These are phyloP conservation scores for Dujonia santamariae DNA, from an alignment of 1,139 yeast species.

Conservation along the genomic window DNA sequence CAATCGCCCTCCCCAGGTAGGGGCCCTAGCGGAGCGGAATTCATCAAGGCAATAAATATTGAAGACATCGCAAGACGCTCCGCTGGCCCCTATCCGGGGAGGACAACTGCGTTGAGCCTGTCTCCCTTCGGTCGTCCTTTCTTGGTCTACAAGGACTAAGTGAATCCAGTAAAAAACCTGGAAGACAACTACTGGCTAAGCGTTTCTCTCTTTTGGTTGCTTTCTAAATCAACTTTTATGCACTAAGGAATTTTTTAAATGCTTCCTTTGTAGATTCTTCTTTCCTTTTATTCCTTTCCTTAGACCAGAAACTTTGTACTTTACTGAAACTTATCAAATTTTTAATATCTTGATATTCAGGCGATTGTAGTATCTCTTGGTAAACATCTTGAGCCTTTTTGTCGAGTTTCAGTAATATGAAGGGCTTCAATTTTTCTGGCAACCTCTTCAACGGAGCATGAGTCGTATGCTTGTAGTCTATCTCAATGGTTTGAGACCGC, in stretches of 20 bases:
- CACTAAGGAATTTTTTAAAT: conserved; percentile 14
- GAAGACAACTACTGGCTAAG: too few species aligned
- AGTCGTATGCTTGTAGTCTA: conserved; percentile 13
- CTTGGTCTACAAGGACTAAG: too few species aligned
- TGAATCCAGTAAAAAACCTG: too few species aligned
- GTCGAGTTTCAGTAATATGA: conserved; percentile 15
- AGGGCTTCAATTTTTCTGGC: conserved; percentile 18
- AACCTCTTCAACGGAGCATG: conserved; percentile 17
- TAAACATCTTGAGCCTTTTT: conserved; percentile 17
- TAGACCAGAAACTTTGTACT: conserved; percentile 20
- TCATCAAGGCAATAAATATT: too few species aligned
- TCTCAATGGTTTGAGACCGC: conserved; percentile 14
- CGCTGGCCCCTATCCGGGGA: too few species aligned
- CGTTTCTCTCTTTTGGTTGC: not conserved
- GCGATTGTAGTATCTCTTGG: conserved; percentile 13
- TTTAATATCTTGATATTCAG: conserved; percentile 13
- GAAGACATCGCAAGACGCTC: too few species aligned
- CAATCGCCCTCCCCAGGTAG: too few species aligned
- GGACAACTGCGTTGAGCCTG: too few species aligned
- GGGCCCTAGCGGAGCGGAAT: too few species aligned
- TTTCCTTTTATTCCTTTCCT: conserved; percentile 14
- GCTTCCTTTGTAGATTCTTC: conserved; percentile 17
- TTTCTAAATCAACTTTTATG: not conserved
- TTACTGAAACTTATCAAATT: conserved; percentile 16
- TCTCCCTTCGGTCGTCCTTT: too few species aligned